These are phyloP conservation scores for Allium sativum DNA, from an alignment of 106 monocot genomes.

Conservation along the genomic window DNA sequence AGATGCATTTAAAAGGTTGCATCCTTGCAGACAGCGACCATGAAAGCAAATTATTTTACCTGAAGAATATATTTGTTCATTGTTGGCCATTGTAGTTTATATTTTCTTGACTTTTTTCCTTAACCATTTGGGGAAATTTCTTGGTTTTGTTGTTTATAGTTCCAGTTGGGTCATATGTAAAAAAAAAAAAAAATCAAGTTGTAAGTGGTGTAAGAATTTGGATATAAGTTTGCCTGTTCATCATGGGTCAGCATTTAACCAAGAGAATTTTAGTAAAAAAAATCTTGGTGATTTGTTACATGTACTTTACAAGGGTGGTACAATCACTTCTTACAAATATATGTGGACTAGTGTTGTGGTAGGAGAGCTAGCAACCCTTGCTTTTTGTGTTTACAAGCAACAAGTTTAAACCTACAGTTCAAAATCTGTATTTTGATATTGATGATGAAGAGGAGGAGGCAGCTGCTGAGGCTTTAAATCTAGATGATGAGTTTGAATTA, in stretches of 20 bases:
- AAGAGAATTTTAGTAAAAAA: no score
- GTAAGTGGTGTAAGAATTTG: no score
- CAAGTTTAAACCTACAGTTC: conserved; percentile 64
- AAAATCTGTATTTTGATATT: conserved; percentile 70
- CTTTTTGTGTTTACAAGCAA: conserved; percentile 67
- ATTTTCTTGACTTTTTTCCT: no score
- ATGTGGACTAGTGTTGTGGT: conserved; percentile 72
- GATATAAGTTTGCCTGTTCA: no score
- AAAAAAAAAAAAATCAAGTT: no score
- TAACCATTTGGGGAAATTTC: no score
- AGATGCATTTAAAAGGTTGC: conserved; percentile 8
- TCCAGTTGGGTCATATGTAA: no score
- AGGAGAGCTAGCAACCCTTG: conserved; percentile 70
- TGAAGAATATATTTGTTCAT: no score
- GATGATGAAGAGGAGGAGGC: conserved; percentile 85
- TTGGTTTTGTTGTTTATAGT: no score
- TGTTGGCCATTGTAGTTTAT: no score
- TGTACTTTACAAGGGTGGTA: conserved; percentile 84
- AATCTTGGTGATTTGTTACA: conserved; percentile 82
- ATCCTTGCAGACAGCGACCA: conserved; percentile 1
- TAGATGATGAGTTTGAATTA: conserved; percentile 79
- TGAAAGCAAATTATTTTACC: no score
- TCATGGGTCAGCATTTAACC: no score
- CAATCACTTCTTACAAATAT: conserved; percentile 73
- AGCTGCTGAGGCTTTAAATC: conserved; percentile 61